phyloP scores from a whole-genome alignment of 345 rosid genomes.

The Syzygium aromaticum region DNA sequence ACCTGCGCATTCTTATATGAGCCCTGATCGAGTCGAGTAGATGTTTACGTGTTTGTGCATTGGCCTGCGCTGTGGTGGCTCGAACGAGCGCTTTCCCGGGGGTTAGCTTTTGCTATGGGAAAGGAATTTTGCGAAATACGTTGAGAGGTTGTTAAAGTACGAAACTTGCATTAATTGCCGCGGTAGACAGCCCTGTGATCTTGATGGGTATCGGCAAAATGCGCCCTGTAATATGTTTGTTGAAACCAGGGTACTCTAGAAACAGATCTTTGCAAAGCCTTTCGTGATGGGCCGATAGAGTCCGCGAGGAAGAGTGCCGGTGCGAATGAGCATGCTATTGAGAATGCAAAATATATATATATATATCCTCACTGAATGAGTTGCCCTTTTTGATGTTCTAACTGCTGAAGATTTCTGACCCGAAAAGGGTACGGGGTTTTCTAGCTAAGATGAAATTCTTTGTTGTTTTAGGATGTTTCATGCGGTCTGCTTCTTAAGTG shows the following conservation, averaged over 20 bases:
- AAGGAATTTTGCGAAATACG: not conserved
- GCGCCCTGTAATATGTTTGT: not conserved
- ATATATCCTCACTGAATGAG: not conserved
- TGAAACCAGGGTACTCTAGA: not conserved
- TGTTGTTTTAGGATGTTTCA: not conserved
- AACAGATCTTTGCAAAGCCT: not conserved
- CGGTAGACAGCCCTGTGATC: not conserved
- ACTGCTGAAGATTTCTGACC: not conserved
- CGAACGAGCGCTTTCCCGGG: not conserved
- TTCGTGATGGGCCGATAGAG: not conserved
- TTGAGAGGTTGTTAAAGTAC: not conserved
- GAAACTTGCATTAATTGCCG: not conserved
- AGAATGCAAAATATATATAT: not conserved
- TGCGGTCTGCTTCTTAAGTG: not conserved
- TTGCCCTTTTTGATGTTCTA: not conserved
- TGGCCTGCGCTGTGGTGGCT: not conserved
- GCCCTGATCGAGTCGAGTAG: not conserved
- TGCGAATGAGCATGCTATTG: not conserved
- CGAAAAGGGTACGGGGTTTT: not conserved
- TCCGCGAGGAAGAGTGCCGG: not conserved
- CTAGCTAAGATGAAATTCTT: not conserved
- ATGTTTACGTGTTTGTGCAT: not conserved
- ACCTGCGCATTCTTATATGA: not conserved
- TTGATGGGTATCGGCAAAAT: not conserved
- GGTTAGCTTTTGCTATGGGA: not conserved